Base-by-base conservation (phyloP, 202 grass and related monocot species). In the Cymbopogon flexuosus region DNA sequence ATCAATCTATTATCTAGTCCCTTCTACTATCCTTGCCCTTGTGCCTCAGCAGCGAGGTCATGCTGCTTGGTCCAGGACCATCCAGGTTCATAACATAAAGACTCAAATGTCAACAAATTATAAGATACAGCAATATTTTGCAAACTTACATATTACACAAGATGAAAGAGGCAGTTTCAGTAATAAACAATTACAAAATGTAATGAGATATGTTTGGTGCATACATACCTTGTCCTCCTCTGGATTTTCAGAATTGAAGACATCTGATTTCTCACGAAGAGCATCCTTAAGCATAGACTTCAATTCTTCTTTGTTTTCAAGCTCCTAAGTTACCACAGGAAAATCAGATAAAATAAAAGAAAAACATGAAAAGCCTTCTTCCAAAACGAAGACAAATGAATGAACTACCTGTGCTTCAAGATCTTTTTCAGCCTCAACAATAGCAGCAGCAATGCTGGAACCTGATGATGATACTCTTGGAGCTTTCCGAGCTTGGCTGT, bases 161-260 rank as follows among this genome's bases (percentile, higher is more conserved):
- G 2, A 40, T 76, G 56, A 23, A 59, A 4, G 56, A 3, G 10
- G 10, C 21, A 24, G 57, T 60, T 24, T 18, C 22, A 56, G 6
- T n/a, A 43, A 60, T 24, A 43, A 60, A 75, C 49, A 16, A 43
- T 35, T 35, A 73, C 9, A 35, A 35, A 76, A 68, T 77, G 19
- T 7, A 84, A 37, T 21, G 41, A 21, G 23, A 57, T 40, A 85
- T 62, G 61, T 41, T 33, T 34, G 33, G 18, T 59, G 10, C 66
- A 78, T 61, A 75, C 58, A 78, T 83, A 99, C 96, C 92, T 96
- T 95, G 70, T 99, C 96, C 66, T 98, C 90, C 74, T 90, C 92
- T n/a, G 83, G 83, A 87, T 84, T 91, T 85, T 99, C 96, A 79
- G 88, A 99, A 86, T 93, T 99, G 75, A 98, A 93, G 77, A 98